A percentile compares a stretch with the other conserved stretches of the same genome.
These are phyloP conservation scores for Colletotrichum sp. DNA, from an alignment of 2,329 filamentous ascomycete species.

Conservation along the genomic window DNA sequence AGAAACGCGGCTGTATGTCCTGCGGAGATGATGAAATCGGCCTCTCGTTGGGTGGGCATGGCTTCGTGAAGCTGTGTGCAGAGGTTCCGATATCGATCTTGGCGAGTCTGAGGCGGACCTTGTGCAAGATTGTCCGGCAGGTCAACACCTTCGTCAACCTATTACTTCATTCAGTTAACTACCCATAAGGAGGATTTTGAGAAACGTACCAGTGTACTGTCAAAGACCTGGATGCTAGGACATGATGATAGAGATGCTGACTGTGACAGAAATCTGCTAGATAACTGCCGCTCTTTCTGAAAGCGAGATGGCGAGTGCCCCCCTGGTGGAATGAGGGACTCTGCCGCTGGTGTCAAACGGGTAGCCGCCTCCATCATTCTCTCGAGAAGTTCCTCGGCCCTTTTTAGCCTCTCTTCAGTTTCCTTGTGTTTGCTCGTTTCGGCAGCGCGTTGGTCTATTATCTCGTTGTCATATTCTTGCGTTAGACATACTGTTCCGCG, in stretches of 20 bases:
- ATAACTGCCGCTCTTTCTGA: background rate
- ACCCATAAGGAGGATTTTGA: too few species aligned
- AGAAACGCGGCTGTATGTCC: background rate
- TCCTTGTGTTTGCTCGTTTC: background rate
- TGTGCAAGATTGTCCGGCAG: background rate
- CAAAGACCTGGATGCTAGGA: background rate
- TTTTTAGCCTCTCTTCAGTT: background rate
- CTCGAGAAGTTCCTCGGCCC: background rate
- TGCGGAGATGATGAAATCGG: background rate
- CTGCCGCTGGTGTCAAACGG: background rate
- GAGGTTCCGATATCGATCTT: background rate
- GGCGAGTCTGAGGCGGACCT: too few species aligned
- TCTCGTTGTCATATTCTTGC: constrained; percentile 47
- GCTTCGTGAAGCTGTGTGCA: background rate
- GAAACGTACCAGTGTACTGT: background rate
- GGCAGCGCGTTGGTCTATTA: background rate
- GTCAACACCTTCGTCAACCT: background rate
- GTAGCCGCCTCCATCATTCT: background rate
- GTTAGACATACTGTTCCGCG: constrained; percentile 48
- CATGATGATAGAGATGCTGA: background rate
- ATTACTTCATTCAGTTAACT: background rate
- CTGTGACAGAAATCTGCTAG: background rate
- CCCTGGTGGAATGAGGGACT: background rate
- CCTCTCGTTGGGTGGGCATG: background rate
- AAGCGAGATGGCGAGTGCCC: background rate